A percentile compares a stretch with the other conserved stretches of the same genome.
These are phyloP conservation scores for Coemansia sp. DNA, from an alignment of 192 early-diverging fungal genomes.

Conservation along the genomic window DNA sequence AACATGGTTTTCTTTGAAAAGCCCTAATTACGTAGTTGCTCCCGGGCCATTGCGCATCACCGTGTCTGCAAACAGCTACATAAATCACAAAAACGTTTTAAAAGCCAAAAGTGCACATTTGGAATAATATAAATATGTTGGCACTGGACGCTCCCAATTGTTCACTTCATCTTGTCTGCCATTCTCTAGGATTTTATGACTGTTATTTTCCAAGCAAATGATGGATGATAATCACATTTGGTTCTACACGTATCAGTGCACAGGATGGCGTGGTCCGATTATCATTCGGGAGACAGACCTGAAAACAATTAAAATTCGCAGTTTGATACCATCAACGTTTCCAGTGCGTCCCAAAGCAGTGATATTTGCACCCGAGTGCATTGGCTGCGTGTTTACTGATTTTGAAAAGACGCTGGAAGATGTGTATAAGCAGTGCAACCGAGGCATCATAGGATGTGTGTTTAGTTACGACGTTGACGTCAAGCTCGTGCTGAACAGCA, in stretches of 20 bases:
- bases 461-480: neutral
- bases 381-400: neutral
- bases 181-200: neutral
- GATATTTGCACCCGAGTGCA: neutral
- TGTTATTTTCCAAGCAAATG: neutral
- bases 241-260: constrained; percentile 1
- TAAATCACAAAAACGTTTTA: neutral
- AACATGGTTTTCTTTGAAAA: neutral
- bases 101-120: neutral
- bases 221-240: neutral
- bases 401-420: neutral
- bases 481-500: neutral
- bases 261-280: neutral
- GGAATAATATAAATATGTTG: neutral
- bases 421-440: neutral
- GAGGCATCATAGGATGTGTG: neutral
- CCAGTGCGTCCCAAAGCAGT: neutral
- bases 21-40: neutral
- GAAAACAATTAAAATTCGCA: neutral
- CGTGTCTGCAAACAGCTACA: neutral
- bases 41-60: neutral
- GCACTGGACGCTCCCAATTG: no score
- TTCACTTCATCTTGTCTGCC: no score
- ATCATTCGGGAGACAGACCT: neutral
- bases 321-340: neutral